Base-by-base conservation (phyloP, 768 basidiomycete species). In the Termitomyces sp. region DNA sequence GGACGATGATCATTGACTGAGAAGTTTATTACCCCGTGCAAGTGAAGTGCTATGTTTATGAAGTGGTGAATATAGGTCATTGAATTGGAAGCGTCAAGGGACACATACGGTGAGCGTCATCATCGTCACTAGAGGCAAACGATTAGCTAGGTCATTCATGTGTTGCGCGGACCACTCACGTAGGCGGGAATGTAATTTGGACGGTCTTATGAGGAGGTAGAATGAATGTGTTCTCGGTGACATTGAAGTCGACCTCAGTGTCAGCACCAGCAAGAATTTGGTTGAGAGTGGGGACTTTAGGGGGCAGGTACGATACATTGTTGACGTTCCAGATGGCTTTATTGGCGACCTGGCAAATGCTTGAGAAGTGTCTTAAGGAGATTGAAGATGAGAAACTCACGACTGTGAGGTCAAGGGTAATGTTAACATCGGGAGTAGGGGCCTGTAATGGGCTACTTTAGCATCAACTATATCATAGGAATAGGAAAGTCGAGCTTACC, bases 201-300 rank as follows among this genome's bases (percentile, higher is more conserved):
- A 78, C 66, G 42, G 68, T 66, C 56, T 71, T 66, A 59, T 76
- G 70, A 4, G 60, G 45, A 4, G 74, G 74, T 22, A 78, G 64
- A 17, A 71, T 60, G 52, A 74, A 77, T 2, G 77, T 71, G 44
- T 75, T 68, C 47, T 74, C 74, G 4, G 68, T 64, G 4, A 60
- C 48, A 22, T 69, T 66, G 56, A 76, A 66, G 44, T 71, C 68
- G 3, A 64, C 60, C 3, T 66, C 65, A n/a, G 70, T 71, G 43
- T 70, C 66, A 3, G 69, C 69, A n/a, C 75, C 75, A 40, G 68
- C 68, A 8, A 77, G 59, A 51, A 76, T 71, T 48, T 74, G 71
- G n/a, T 66, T 56, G 15, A 68, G 62, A 17, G 68, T 68, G 5
- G 68, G 68, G 19, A 60, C 58, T 37, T 56, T 64, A 0, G 75